phyloP scores from a whole-genome alignment of 345 rosid genomes.

The Sonneratia alba region DNA sequence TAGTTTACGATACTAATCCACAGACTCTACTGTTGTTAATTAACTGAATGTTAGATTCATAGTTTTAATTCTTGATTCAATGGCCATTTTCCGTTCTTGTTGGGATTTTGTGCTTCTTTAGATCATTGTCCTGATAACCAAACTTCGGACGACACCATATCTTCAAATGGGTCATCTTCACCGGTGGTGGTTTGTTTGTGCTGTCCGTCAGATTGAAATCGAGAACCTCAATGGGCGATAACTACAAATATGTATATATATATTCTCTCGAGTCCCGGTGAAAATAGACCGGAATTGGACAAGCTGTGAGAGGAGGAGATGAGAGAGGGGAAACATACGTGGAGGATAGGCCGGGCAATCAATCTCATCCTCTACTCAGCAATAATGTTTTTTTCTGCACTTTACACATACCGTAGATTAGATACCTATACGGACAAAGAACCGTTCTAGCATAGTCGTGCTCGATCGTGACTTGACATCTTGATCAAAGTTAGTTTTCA shows the following conservation, averaged over 20 bases:
- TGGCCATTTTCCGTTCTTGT: neutral
- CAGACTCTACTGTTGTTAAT: neutral
- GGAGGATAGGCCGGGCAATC: conserved; percentile 9
- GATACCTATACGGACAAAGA: neutral
- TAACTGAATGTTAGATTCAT: neutral
- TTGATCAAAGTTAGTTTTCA: neutral
- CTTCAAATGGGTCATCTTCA: conserved; percentile 1
- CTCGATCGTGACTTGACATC: no score
- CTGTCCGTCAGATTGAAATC: neutral
- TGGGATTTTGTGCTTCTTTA: neutral
- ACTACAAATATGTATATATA: neutral
- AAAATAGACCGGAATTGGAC: conserved; percentile 8
- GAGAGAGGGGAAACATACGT: conserved; percentile 13
- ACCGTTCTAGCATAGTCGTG: no score
- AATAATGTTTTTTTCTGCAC: neutral
- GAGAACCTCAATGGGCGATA: no score
- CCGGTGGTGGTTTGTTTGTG: neutral
- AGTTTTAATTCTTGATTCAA: neutral
- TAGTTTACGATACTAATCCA: neutral
- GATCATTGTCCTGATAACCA: neutral
- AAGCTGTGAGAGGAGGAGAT: conserved; percentile 34
- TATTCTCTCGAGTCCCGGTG: neutral
- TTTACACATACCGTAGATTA: neutral
- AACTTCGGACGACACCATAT: neutral
- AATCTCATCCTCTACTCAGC: neutral